Evolutionary conservation across 2,329 filamentous ascomycete genomes (phyloP).

Genomic region (Diaporthe humulicola): DNA sequence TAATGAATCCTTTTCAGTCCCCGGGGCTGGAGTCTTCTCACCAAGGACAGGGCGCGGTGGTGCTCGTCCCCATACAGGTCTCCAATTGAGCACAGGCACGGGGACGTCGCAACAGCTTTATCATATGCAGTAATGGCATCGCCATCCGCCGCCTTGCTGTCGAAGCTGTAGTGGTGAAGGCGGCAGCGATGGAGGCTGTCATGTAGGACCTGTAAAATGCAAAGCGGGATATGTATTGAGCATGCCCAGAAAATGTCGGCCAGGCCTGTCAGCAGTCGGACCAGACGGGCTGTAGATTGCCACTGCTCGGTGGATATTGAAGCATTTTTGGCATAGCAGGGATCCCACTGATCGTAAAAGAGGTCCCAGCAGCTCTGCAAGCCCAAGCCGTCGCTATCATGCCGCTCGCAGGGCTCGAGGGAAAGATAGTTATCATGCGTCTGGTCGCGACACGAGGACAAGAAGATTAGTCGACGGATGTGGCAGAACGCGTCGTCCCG

Average conservation of each 20-base stretch:
- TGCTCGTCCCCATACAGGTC: not conserved
- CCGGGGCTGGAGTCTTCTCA: not conserved
- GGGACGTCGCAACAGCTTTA: conserved; percentile 27
- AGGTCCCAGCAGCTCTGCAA: conserved; percentile 23
- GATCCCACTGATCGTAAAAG: not conserved
- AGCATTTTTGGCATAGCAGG: not conserved
- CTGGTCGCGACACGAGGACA: not conserved
- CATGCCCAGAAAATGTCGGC: conserved; percentile 36
- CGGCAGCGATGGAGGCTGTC: conserved; percentile 20
- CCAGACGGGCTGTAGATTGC: conserved; percentile 17
- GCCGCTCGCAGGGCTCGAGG: conserved; percentile 21
- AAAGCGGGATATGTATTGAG: conserved; percentile 21
- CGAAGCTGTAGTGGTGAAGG: conserved; percentile 36
- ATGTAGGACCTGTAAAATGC: conserved; percentile 28
- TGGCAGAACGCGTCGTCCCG: conserved; percentile 23
- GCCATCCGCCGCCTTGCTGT: not conserved
- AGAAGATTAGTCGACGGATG: conserved; percentile 32
- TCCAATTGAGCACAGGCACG: conserved; percentile 33
- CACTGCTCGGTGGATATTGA: conserved; percentile 6
- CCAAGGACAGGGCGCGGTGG: not conserved
- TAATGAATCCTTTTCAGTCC: not conserved
- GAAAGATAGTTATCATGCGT: conserved; percentile 1
- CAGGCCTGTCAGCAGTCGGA: conserved; percentile 18
- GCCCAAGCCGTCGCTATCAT: not conserved
- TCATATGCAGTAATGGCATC: not conserved